Percentiles rank a stretch among this genome's conserved stretches.
Conservation (phyloP, 1,284 basidiomycete species). For the Exsudoporus floridanus region DNA sequence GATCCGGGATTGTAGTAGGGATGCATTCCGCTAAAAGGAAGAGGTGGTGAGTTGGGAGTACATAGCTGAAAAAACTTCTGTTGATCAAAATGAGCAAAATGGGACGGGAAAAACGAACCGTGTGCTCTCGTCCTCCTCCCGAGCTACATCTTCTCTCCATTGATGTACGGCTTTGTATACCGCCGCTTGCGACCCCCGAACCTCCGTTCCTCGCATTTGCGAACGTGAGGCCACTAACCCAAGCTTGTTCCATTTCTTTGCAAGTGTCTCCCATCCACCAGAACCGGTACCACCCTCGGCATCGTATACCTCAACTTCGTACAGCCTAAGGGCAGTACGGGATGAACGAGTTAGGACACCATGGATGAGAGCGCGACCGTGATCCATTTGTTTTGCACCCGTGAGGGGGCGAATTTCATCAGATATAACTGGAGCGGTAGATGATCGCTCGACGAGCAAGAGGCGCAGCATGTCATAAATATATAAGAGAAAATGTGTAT, state of each 20-base stretch:
- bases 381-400: slow-evolving; percentile 8
- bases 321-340: slow-evolving; percentile 70
- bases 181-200: slow-evolving; percentile 67
- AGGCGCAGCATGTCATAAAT: slow-evolving; percentile 93
- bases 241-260: slow-evolving; percentile 78
- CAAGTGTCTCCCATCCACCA: slow-evolving; percentile 74
- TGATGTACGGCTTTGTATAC: slow-evolving; percentile 77
- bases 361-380: slow-evolving; percentile 42
- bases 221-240: slow-evolving; percentile 43
- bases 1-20: slow-evolving; percentile 57
- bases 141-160: slow-evolving; percentile 84
- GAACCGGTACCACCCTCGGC: slow-evolving; percentile 59
- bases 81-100: not conserved
- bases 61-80: slow-evolving; percentile 51
- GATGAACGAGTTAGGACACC: slow-evolving; percentile 68
- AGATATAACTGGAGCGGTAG: slow-evolving; percentile 37
- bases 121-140: slow-evolving; percentile 86
- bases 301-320: slow-evolving; percentile 72
- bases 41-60: slow-evolving; percentile 71
- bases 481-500: slow-evolving; percentile 93
- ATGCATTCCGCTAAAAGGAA: slow-evolving; percentile 68
- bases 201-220: slow-evolving; percentile 50
- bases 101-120: slow-evolving; percentile 48
- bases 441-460: slow-evolving; percentile 70
- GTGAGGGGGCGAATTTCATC: slow-evolving; percentile 15